Base-by-base conservation (phyloP, 2,329 filamentous ascomycete genomes). In the Orbilia ellipsospora region DNA sequence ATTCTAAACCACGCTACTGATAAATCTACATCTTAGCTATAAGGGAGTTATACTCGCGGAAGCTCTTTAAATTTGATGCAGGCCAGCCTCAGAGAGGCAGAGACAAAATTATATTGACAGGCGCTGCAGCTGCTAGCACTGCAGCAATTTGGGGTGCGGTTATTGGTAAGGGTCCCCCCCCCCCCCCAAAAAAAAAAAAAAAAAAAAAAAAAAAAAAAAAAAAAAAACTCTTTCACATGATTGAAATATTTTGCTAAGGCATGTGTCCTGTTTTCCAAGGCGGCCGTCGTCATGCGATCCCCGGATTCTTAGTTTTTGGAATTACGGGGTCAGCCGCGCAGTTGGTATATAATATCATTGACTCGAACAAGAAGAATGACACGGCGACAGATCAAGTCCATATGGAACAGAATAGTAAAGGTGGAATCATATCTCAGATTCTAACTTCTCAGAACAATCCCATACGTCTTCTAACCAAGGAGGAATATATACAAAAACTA, bases 401-500 rank as follows among this genome's bases (percentile, higher is more conserved):
- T 51, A 13, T 16, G 18, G 31, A 36, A 36, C 31, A 10, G 10
- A 28, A 26, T 4, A 66, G 62, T n/a, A 48, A 55, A 48, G 59
- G 15, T 10, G 40, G 59, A 16, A 60, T 75, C 18, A 45, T 75
- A 50, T 52, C 72, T 2, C 59, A 45, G 10, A 48, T 69, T 48
- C 40, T 75, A 7, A 60, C 45, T 15, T 66, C 73, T 42, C 28
- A 61, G 40, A 72, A 54, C 4, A 70, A 56, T 23, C 66, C 66
- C n/a, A 31, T 77, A 7, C 60, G 66, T 10, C 70, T 42, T 18
- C 26, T 77, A 18, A 62, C 23, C 5, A 48, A 18, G 1, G 45
- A 77, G 10, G 73, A 77, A 20, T 77, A 77, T 42, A 42, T 61
- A 2, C 42, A 23, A 4, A 77, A 69, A 40, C 40, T 77, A 50